Percentiles rank a stretch among this genome's conserved stretches.
These are phyloP conservation scores for Phialophora tarda DNA, from an alignment of 2,329 filamentous ascomycete species.

Conservation along the genomic window DNA sequence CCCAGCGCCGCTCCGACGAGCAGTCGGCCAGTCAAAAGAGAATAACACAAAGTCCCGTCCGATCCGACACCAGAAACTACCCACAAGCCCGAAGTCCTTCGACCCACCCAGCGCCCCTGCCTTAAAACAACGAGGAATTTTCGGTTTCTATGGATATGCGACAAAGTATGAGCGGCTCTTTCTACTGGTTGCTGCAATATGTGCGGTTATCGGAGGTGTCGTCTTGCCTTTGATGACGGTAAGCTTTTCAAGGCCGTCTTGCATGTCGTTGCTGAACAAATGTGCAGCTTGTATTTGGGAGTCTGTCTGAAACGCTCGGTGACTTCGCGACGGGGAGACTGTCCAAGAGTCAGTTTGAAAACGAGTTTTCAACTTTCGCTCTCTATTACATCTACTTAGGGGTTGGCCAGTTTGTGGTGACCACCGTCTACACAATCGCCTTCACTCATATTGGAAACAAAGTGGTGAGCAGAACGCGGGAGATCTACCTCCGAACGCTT, in stretches of 20 bases:
- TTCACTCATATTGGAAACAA: conserved; percentile 3
- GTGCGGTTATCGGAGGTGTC: neutral
- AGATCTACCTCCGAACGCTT: neutral
- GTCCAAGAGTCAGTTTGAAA: neutral
- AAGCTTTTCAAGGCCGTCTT: neutral
- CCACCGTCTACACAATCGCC: neutral
- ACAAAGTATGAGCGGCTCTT: neutral
- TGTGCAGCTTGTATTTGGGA: neutral
- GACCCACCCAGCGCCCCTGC: too few species aligned
- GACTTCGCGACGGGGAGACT: neutral
- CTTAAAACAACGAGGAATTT: too few species aligned
- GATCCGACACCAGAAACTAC: too few species aligned
- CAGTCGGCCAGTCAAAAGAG: too few species aligned
- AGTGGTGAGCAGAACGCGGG: neutral
- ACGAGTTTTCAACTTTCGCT: neutral
- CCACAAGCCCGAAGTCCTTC: too few species aligned
- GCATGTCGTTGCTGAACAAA: neutral
- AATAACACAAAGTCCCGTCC: too few species aligned
- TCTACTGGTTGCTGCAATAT: neutral
- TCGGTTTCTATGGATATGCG: too few species aligned
- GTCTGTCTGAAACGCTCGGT: neutral
- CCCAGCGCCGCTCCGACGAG: too few species aligned
- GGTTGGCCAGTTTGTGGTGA: neutral
- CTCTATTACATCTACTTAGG: neutral
- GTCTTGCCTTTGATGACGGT: neutral